A percentile compares a stretch with the other conserved stretches of the same genome.
Conservation (phyloP, 1,284 basidiomycete genomes). For the Peniophora sp. region DNA sequence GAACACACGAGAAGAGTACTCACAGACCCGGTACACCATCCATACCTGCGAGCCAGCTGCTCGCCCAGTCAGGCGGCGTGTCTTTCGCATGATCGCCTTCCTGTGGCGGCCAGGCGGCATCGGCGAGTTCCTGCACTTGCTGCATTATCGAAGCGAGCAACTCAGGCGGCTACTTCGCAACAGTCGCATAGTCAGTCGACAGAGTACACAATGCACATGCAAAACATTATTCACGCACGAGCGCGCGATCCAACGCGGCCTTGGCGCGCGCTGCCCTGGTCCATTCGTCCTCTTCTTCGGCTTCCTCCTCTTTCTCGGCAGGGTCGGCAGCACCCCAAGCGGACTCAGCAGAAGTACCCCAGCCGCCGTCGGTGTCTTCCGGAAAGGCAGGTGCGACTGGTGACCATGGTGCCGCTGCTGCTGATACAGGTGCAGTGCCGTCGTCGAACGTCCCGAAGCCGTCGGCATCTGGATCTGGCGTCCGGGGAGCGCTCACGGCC, state of each 20-base stretch:
- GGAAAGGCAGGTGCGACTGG: conserved; percentile 21
- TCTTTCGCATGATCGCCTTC: conserved; percentile 10
- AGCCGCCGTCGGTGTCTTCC: conserved; percentile 27
- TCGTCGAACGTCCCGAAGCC: conserved; percentile 58
- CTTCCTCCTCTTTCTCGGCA: conserved; percentile 8
- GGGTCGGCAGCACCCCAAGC: conserved; percentile 25
- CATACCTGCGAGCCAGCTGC: conserved; percentile 31
- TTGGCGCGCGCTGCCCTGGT: conserved; percentile 52
- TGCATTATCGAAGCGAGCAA: conserved; percentile 46
- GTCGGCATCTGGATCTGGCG: conserved; percentile 45
- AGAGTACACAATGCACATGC: conserved; percentile 6
- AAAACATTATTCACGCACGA: conserved; percentile 39
- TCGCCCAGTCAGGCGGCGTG: conserved; percentile 18
- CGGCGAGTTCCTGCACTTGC: conserved; percentile 41
- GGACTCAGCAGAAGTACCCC: conserved; percentile 26
- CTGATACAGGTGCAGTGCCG: conserved; percentile 21
- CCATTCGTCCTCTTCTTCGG: conserved; percentile 51
- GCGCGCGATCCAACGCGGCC: conserved; percentile 47
- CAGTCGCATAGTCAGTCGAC: conserved; percentile 5
- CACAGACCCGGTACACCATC: conserved; percentile 48
- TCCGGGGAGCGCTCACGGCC: conserved; percentile 10
- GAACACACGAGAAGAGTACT: conserved; percentile 23
- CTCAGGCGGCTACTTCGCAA: conserved; percentile 50
- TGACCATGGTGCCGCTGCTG: conserved; percentile 21
- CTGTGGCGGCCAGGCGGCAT: conserved; percentile 41